Conservation (phyloP, 495 filamentous ascomycete species). For the Entonaema liquescens region DNA sequence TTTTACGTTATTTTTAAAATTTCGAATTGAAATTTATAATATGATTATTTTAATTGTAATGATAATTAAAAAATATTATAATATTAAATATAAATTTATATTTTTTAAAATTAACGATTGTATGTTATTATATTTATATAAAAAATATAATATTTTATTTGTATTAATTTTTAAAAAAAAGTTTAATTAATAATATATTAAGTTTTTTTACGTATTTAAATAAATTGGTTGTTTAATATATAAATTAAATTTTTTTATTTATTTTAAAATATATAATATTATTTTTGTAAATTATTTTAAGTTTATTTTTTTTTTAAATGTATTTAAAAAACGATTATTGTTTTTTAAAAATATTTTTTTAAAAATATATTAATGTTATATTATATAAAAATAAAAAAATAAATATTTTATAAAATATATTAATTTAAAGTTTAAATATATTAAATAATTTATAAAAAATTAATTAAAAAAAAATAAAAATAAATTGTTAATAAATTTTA, state of each 20-base stretch:
- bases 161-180: too few relatives aligned
- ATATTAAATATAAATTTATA: not conserved
- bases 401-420: conserved; percentile 5
- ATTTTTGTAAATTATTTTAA: not conserved
- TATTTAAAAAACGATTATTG: not conserved
- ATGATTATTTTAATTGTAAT: not conserved
- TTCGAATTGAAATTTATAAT: not conserved
- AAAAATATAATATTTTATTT: not conserved
- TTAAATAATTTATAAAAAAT: conserved; percentile 2
- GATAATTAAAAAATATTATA: not conserved
- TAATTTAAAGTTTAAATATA: not conserved
- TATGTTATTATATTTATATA: not conserved
- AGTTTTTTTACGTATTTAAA: not conserved
- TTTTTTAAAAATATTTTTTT: not conserved
- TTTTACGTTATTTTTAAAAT: not conserved
- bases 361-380: not conserved
- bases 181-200: too few relatives aligned
- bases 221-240: conserved; percentile 2
- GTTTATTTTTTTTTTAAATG: not conserved
- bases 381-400: conserved; percentile 2
- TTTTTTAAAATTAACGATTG: conserved; percentile 4
- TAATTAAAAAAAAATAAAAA: not conserved
- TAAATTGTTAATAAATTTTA: conserved; percentile 2
- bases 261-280: conserved; percentile 7
- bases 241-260: not conserved